These are phyloP conservation scores for Sicyos baderoa DNA, from an alignment of 306 rosid species.

Conservation along the genomic window DNA sequence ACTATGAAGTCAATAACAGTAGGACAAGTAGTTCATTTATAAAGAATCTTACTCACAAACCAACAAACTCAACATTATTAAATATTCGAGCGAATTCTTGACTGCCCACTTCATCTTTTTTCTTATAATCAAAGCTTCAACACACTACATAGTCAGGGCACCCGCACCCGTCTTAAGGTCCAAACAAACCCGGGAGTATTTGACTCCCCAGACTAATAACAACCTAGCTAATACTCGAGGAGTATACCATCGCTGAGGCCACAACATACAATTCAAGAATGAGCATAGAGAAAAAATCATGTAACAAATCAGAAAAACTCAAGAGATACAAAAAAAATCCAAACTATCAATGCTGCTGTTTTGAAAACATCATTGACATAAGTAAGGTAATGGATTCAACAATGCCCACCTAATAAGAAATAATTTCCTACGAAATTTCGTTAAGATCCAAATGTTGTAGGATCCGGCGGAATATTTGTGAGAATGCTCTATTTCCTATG, in stretches of 20 bases:
- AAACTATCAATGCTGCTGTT: neutral
- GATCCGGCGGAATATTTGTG: no score
- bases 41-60: neutral
- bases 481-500: no score
- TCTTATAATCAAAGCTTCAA: no score
- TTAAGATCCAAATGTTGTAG: no score
- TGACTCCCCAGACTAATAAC: neutral
- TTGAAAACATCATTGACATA: no score
- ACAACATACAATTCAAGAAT: neutral
- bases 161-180: no score
- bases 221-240: neutral
- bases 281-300: neutral
- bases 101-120: neutral
- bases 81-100: neutral
- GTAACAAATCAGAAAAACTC: neutral
- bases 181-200: no score
- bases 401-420: no score
- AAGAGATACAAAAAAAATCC: neutral
- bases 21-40: neutral
- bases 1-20: constrained; percentile 14
- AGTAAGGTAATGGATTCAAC: no score
- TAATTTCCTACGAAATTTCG: no score
- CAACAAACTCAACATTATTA: neutral
- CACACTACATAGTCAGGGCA: no score
- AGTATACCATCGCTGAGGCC: neutral